Conservation (phyloP, 768 basidiomycete genomes). For the Sporobolomyces roseus region DNA sequence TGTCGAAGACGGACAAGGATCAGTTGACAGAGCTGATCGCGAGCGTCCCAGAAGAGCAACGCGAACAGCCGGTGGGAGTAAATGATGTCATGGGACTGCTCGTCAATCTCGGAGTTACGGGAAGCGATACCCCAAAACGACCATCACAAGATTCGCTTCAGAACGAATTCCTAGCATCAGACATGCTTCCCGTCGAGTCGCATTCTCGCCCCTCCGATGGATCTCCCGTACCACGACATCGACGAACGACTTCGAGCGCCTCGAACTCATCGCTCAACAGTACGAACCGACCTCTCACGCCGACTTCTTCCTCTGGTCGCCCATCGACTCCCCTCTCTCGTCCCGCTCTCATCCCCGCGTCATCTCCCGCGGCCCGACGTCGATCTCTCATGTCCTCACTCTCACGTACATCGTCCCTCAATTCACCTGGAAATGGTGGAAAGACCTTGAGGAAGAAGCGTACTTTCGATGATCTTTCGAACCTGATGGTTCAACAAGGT, state of each 20-base stretch:
- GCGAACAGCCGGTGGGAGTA: conserved; percentile 24
- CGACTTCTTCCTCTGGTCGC: background rate
- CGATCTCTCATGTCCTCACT: conserved; percentile 9
- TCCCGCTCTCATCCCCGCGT: background rate
- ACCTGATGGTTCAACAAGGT: conserved; percentile 3
- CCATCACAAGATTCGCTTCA: background rate
- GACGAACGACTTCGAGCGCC: background rate
- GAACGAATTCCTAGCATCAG: too few species aligned
- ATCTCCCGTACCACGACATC: conserved; percentile 16
- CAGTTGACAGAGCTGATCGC: conserved; percentile 2
- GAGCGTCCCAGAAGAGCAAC: background rate
- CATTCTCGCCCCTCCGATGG: conserved; percentile 7
- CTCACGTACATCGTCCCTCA: conserved; percentile 8
- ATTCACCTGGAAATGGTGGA: background rate
- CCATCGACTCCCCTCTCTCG: conserved; percentile 5
- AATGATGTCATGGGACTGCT: conserved; percentile 18
- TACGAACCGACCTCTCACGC: too few species aligned
- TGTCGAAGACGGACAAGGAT: conserved; percentile 1
- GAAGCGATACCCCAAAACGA: background rate
- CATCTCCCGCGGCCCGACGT: conserved; percentile 2
- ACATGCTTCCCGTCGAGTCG: conserved; percentile 10
- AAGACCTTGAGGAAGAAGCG: background rate
- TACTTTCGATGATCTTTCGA: conserved; percentile 23
- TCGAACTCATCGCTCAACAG: conserved; percentile 1
- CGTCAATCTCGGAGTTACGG: conserved; percentile 21